phyloP scores from a whole-genome alignment of 345 rosid genomes.

The Microthlaspi erraticum region DNA sequence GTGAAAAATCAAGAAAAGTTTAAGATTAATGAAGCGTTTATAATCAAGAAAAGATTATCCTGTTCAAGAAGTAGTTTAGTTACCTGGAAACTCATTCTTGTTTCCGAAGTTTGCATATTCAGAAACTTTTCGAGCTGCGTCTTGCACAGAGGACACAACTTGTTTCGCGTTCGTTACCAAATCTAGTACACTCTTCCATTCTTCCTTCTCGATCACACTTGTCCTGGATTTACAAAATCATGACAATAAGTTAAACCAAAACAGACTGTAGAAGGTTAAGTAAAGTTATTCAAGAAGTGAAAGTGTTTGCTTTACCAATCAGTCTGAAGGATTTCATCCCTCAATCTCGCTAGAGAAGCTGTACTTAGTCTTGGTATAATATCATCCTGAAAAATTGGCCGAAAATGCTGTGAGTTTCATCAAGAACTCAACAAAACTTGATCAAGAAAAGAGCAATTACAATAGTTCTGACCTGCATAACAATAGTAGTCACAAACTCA shows the following conservation, averaged over 20 bases:
- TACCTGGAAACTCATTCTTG: constrained; percentile 58
- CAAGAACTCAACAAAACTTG: constrained; percentile 12
- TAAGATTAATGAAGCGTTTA: constrained; percentile 1
- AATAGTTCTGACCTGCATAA: constrained; percentile 80
- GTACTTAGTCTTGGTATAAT: constrained; percentile 79
- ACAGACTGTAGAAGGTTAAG: not conserved
- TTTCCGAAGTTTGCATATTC: constrained; percentile 74
- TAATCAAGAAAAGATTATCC: not conserved
- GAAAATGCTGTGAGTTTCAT: not conserved
- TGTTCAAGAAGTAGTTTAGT: constrained; percentile 17
- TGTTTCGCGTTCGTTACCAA: constrained; percentile 84
- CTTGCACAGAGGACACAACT: constrained; percentile 83
- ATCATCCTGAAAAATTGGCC: constrained; percentile 66
- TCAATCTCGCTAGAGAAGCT: constrained; percentile 75
- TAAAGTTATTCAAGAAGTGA: constrained; percentile 14
- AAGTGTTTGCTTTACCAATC: constrained; percentile 69
- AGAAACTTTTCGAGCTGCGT: constrained; percentile 80
- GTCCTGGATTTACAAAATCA: constrained; percentile 57
- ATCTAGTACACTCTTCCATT: constrained; percentile 76
- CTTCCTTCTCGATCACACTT: constrained; percentile 78
- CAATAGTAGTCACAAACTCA: constrained; percentile 77
- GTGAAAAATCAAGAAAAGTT: constrained; percentile 2
- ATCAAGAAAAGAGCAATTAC: constrained; percentile 5
- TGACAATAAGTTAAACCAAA: not conserved
- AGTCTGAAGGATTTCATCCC: constrained; percentile 85